phyloP scores from a whole-genome alignment of 805 yeast species.

The Blastobotrys peoriensis region DNA sequence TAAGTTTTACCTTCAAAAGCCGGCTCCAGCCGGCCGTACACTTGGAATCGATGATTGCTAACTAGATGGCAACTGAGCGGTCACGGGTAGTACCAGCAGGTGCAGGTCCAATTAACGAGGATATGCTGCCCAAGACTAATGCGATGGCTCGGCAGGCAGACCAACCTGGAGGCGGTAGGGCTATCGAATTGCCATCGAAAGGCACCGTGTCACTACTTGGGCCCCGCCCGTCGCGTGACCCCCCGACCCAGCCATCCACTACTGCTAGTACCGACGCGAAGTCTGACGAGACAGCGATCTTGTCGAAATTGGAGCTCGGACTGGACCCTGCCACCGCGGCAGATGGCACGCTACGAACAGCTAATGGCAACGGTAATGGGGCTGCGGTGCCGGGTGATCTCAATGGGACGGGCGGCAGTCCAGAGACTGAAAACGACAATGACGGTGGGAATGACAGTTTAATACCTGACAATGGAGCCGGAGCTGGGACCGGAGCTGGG shows the following conservation, averaged over 20 bases:
- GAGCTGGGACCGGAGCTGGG: background rate
- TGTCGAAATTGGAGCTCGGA: background rate
- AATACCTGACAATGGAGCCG: no score
- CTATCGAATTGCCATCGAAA: background rate
- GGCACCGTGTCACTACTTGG: background rate
- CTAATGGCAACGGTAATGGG: background rate
- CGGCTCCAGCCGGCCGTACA: no score
- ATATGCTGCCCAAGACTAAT: background rate
- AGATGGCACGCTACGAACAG: background rate
- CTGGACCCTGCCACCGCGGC: background rate
- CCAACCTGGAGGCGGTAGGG: background rate
- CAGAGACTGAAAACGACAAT: no score
- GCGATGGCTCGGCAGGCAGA: background rate
- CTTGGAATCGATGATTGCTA: no score
- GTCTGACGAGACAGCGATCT: background rate
- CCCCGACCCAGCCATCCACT: background rate
- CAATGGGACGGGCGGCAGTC: background rate
- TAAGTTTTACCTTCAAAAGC: no score
- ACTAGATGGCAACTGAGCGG: background rate
- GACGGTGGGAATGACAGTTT: no score
- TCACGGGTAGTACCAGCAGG: background rate
- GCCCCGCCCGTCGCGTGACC: background rate
- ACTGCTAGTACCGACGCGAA: background rate
- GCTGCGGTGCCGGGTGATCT: background rate
- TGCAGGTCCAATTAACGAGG: background rate